Conservation (phyloP, 345 rosid species). For the Citrus reticulata region DNA sequence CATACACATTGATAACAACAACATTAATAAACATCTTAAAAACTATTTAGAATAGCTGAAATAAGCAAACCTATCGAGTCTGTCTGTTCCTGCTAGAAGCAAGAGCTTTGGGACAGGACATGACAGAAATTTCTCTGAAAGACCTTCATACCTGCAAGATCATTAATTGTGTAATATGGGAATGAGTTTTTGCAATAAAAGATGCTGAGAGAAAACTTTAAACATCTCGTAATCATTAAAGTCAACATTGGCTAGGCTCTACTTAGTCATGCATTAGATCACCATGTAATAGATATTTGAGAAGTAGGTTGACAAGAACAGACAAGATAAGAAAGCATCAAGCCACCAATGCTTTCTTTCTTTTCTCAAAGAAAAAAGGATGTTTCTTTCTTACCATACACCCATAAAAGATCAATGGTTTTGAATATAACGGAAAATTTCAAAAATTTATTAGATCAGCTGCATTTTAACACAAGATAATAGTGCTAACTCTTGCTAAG, state of each 20-base stretch:
- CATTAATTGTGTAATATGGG: constrained; percentile 7
- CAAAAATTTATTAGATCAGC: neutral
- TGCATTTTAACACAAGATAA: neutral
- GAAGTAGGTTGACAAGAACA: neutral
- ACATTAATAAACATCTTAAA: neutral
- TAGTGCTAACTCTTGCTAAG: neutral
- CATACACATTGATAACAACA: neutral
- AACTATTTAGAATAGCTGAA: neutral
- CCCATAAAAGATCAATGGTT: neutral
- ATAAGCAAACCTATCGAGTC: constrained; percentile 61
- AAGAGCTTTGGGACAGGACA: constrained; percentile 83
- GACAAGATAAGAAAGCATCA: neutral
- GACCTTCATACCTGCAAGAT: constrained; percentile 87
- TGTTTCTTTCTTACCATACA: neutral
- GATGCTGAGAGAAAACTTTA: neutral
- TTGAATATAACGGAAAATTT: neutral
- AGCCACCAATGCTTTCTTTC: neutral
- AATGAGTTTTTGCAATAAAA: neutral
- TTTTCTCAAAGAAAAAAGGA: neutral
- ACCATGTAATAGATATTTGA: neutral
- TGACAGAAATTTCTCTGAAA: constrained; percentile 82
- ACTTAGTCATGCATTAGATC: neutral
- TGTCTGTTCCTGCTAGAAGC: constrained; percentile 85
- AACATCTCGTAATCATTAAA: neutral
- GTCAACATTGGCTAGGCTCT: neutral